Base-by-base conservation (phyloP, 2,329 filamentous ascomycete genomes). In the Nemania diffusa region DNA sequence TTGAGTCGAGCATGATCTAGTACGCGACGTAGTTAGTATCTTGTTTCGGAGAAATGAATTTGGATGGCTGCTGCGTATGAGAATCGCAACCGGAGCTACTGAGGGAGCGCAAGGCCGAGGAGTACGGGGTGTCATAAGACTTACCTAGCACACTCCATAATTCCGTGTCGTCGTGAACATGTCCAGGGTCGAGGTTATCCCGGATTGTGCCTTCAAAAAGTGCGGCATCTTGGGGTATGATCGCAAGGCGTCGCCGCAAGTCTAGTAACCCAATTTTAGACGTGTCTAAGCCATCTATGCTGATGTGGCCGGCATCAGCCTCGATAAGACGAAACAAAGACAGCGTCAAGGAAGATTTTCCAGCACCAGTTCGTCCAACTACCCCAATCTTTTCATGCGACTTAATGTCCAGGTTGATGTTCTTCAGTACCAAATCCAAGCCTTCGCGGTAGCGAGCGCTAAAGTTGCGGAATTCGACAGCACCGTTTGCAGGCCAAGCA, bases 351-450 rank as follows among this genome's bases (percentile, higher is more conserved):
- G 94, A 97, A 68, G 93, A 97, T 83, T 99, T 99, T 77, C 96
- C 96, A 34, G 96, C 96, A 61, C 96, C 96, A 0, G 96, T 99
- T 56, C 96, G 91, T 62, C 96, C 96, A 34, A 99, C 96, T 11
- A 99, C 94, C 68, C 96, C 96, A 78, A 99, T 96, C 86, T 98
- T 99, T 84, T 99, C 96, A 76, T 94, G 93, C 5, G 95, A 91
- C 82, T 97, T 97, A 84, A 99, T 97, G 78, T 93, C 90, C 15
- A 99, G 84, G 75, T 88, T 95, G 81, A 99, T 90, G 77, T 97
- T 92, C 84, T 97, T 97, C 72, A 99, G 85, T 63, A 98, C 95
- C 66, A 97, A 85, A 75, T 97, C 94, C 61, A 99, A 86, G 5
- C 92, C 95, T 72, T 92, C 88, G 48, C 96, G 91, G 79, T 99